phyloP scores from a whole-genome alignment of 352 stramenopile species.

The Aphanomyces astaci region DNA sequence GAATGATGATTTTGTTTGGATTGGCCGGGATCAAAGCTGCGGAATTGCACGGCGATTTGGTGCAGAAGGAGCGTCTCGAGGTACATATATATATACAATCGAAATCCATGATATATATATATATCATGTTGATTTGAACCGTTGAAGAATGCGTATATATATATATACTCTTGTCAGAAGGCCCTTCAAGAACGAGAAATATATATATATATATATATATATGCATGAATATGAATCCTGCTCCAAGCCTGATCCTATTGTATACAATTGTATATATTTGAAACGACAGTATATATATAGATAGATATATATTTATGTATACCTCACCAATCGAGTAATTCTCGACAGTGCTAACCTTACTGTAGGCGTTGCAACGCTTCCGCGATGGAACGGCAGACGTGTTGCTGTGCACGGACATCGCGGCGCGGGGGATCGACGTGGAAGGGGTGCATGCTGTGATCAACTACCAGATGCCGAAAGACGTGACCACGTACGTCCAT shows the following conservation, averaged over 20 bases:
- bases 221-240: too few relatives aligned
- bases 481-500: slow-evolving; percentile 98
- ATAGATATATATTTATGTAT: too few relatives aligned
- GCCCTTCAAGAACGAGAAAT: too few relatives aligned
- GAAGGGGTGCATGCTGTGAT: slow-evolving; percentile 96
- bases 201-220: not conserved
- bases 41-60: slow-evolving; percentile 98
- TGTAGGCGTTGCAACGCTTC: slow-evolving; percentile 93
- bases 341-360: not conserved
- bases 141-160: too few relatives aligned
- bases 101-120: too few relatives aligned
- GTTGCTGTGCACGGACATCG: slow-evolving; percentile 97
- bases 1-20: slow-evolving; percentile 95
- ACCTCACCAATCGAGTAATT: too few relatives aligned
- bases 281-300: too few relatives aligned
- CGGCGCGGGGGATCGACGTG: slow-evolving; percentile 98
- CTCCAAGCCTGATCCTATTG: too few relatives aligned
- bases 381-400: slow-evolving; percentile 92
- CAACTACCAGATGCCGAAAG: slow-evolving; percentile 99
- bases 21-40: slow-evolving; percentile 94
- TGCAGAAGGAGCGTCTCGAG: slow-evolving; percentile 91
- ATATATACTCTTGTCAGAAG: too few relatives aligned
- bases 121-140: too few relatives aligned
- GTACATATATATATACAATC: too few relatives aligned
- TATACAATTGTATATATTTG: too few relatives aligned